Conservation (phyloP, 345 rosid genomes). For the Pelargonium nanum region DNA sequence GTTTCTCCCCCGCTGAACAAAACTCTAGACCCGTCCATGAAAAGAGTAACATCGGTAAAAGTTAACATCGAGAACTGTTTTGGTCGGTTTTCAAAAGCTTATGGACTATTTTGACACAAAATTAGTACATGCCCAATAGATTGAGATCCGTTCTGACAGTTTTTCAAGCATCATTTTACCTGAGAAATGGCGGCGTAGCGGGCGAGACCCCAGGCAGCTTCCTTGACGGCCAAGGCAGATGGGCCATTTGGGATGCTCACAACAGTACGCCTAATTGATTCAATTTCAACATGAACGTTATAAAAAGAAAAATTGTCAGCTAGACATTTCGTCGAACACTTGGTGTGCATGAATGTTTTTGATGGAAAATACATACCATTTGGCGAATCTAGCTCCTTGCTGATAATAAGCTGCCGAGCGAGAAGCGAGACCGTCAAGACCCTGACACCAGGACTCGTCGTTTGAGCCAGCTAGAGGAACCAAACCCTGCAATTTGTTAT, state of each 20-base stretch:
- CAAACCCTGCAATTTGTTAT: conserved; percentile 56
- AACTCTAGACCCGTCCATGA: no score
- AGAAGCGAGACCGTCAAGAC: conserved; percentile 92
- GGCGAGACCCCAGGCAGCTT: conserved; percentile 99
- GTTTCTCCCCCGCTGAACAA: no score
- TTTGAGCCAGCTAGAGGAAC: conserved; percentile 90
- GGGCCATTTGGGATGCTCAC: conserved; percentile 99
- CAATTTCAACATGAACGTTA: no score
- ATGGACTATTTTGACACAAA: no score
- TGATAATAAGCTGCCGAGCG: conserved; percentile 96
- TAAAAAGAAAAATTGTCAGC: no score
- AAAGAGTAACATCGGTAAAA: no score
- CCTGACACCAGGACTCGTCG: conserved; percentile 97
- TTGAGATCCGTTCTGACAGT: no score
- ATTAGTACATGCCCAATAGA: no score
- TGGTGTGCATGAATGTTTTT: not conserved
- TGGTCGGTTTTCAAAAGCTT: no score
- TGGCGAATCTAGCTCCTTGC: conserved; percentile 98
- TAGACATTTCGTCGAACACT: not conserved
- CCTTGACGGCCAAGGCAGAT: conserved; percentile 86
- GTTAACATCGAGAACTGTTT: no score
- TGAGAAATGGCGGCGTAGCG: conserved; percentile 93
- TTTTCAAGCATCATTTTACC: conserved; percentile 24
- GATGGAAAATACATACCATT: conserved; percentile 45
- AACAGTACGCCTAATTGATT: conserved; percentile 70